These are phyloP conservation scores for Bonia amplexicaulis DNA, from an alignment of 176 grass and related monocot genomes.

Conservation along the genomic window DNA sequence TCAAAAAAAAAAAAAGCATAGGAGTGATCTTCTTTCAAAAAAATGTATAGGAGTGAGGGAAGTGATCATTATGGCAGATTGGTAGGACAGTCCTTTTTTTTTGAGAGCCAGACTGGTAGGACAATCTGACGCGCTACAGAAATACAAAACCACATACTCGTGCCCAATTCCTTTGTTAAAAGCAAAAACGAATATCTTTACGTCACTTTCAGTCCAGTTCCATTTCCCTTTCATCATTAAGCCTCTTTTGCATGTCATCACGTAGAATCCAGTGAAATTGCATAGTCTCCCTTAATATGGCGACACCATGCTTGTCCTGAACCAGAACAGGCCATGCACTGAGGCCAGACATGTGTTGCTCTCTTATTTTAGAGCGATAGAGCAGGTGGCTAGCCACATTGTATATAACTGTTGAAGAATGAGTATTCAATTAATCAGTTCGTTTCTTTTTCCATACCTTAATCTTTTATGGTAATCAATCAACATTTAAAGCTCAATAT, in stretches of 20 bases:
- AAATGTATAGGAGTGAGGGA: background rate
- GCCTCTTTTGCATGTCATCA: conserved; percentile 15
- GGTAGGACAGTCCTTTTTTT: too few species aligned
- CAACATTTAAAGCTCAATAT: background rate
- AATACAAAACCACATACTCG: background rate
- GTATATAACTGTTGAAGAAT: background rate
- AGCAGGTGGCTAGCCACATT: background rate
- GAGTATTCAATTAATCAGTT: background rate
- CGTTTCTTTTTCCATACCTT: background rate
- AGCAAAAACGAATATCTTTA: background rate
- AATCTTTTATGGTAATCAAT: background rate
- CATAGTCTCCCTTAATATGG: conserved; percentile 1
- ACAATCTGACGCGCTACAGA: background rate
- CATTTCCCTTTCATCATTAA: conserved; percentile 28
- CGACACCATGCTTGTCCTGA: background rate
- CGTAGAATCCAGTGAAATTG: conserved; percentile 3
- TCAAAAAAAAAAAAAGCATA: too few species aligned
- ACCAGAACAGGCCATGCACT: background rate
- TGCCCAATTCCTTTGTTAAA: conserved; percentile 1
- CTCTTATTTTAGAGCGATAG: background rate
- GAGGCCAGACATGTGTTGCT: background rate
- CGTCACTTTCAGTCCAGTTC: background rate
- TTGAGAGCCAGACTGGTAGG: background rate
- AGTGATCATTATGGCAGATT: background rate
- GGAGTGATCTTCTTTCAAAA: too few species aligned